Percentiles rank a stretch among this genome's conserved stretches.
Conservation (phyloP, 2,329 filamentous ascomycete genomes). For the Aspergillus fructus region DNA sequence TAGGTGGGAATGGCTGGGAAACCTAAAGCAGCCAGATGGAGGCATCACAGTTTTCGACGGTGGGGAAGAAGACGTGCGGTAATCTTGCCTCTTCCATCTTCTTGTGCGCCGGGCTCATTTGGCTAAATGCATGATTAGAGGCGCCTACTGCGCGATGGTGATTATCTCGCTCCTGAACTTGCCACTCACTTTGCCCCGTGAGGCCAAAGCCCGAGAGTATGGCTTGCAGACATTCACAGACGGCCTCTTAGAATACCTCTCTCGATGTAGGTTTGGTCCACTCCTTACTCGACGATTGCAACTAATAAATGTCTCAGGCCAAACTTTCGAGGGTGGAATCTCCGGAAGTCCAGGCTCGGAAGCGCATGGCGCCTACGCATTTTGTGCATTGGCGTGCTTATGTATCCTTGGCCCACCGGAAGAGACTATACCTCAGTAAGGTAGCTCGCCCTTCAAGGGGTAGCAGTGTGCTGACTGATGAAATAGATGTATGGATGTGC, state of each 20-base stretch:
- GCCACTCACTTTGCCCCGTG: slow-evolving; percentile 72
- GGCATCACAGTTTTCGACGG: slow-evolving; percentile 85
- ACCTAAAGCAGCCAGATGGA: slow-evolving; percentile 80
- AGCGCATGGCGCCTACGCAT: slow-evolving; percentile 95
- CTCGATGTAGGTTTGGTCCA: slow-evolving; percentile 62
- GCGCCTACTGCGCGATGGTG: slow-evolving; percentile 87
- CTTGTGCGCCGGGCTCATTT: slow-evolving; percentile 15
- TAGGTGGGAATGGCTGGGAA: slow-evolving; percentile 81
- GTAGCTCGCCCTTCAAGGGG: slow-evolving; percentile 17
- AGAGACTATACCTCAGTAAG: slow-evolving; percentile 69
- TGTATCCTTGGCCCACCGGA: slow-evolving; percentile 80
- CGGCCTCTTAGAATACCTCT: slow-evolving; percentile 75
- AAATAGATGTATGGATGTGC: slow-evolving; percentile 71
- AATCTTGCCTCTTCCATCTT: slow-evolving; percentile 27
- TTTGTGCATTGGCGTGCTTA: slow-evolving; percentile 87
- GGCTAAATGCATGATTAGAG: slow-evolving; percentile 51
- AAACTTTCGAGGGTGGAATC: slow-evolving; percentile 94
- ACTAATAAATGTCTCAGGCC: slow-evolving; percentile 54
- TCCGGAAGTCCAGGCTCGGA: slow-evolving; percentile 81
- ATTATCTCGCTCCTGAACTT: slow-evolving; percentile 80
- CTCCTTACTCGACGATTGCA: not conserved
- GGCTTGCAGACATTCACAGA: slow-evolving; percentile 68
- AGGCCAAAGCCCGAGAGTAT: slow-evolving; percentile 65
- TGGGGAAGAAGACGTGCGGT: slow-evolving; percentile 91
- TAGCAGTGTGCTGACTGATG: slow-evolving; percentile 12